Percentiles rank a stretch among this genome's conserved stretches.
These are phyloP conservation scores for Arthrobotrys pseudoclavata DNA, from an alignment of 2,329 filamentous ascomycete species.

Conservation along the genomic window DNA sequence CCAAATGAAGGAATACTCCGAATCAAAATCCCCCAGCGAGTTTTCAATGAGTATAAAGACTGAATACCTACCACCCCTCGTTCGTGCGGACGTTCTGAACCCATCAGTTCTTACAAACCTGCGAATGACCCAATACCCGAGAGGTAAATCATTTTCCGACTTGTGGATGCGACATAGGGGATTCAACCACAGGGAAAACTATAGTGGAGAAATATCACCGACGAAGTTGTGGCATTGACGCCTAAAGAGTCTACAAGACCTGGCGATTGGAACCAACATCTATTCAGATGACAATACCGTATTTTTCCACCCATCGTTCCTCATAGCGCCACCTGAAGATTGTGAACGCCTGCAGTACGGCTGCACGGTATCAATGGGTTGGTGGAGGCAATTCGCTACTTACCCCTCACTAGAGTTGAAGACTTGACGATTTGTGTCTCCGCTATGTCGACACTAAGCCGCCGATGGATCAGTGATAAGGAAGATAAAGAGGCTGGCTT, in stretches of 20 bases:
- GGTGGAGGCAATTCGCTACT: slow-evolving; percentile 21
- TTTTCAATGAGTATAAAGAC: neutral
- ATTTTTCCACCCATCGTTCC: slow-evolving; percentile 22
- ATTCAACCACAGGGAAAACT: neutral
- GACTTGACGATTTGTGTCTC: neutral
- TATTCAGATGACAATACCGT: neutral
- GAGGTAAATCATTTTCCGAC: neutral
- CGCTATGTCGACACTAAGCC: neutral
- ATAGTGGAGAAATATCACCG: neutral
- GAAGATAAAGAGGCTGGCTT: neutral
- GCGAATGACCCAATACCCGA: neutral
- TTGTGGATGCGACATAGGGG: neutral
- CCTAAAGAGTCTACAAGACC: neutral
- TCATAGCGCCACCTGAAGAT: slow-evolving; percentile 7
- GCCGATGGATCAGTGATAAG: neutral
- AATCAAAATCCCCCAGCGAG: neutral
- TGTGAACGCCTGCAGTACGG: neutral
- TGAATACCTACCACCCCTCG: neutral
- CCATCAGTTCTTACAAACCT: neutral
- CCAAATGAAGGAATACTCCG: neutral
- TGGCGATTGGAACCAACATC: neutral
- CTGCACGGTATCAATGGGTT: neutral
- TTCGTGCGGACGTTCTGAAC: neutral
- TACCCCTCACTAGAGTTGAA: slow-evolving; percentile 6
- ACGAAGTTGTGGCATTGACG: neutral